Conservation (phyloP, 345 rosid genomes). For the Rhizophora mangle region DNA sequence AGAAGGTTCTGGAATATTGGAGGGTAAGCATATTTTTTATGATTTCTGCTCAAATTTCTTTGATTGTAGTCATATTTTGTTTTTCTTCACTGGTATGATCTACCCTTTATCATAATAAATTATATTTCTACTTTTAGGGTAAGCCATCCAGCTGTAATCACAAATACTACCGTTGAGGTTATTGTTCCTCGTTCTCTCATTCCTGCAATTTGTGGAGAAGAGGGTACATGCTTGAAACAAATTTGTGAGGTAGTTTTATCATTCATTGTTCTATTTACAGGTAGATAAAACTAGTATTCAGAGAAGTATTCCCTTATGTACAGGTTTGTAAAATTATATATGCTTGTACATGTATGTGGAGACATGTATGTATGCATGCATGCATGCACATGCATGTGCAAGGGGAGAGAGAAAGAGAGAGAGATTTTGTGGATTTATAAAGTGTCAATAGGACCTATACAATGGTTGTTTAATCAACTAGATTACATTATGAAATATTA, state of each 20-base stretch:
- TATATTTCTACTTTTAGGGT: conserved; percentile 21
- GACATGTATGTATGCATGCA: no score
- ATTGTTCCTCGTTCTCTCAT: conserved; percentile 68
- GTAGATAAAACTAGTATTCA: neutral
- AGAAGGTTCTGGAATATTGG: conserved; percentile 51
- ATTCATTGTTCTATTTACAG: neutral
- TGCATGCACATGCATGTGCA: no score
- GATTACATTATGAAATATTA: neutral
- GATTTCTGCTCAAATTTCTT: neutral
- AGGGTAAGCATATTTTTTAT: conserved; percentile 38
- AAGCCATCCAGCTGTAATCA: conserved; percentile 57
- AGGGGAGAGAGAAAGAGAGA: neutral
- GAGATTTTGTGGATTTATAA: neutral
- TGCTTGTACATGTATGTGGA: no score
- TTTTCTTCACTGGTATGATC: conserved; percentile 4
- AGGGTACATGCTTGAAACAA: conserved; percentile 68
- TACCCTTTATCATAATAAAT: neutral
- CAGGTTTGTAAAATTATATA: neutral
- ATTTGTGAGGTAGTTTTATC: conserved; percentile 52
- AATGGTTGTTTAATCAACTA: neutral
- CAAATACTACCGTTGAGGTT: conserved; percentile 70
- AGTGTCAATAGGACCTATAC: neutral
- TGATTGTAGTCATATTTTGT: neutral
- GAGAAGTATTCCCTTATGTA: neutral
- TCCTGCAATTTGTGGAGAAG: conserved; percentile 64